These are phyloP conservation scores for Verticillium tricorpus DNA, from an alignment of 2,329 filamentous ascomycete genomes.

Conservation along the genomic window DNA sequence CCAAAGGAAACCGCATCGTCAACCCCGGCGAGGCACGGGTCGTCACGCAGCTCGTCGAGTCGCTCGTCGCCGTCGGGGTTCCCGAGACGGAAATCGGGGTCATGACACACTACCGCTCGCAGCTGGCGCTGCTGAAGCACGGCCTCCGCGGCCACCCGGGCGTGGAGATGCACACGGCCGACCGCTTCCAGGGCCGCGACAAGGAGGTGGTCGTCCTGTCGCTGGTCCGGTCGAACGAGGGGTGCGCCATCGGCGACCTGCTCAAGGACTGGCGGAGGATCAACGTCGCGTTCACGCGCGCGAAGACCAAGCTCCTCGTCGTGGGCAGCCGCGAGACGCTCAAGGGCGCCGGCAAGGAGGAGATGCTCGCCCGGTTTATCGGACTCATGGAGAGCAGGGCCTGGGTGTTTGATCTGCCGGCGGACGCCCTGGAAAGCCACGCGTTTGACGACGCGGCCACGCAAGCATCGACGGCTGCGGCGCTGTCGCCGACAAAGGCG, in stretches of 20 bases:
- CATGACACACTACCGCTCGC: slow-evolving; percentile 94
- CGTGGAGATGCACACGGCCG: slow-evolving; percentile 94
- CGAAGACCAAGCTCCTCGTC: slow-evolving; percentile 86
- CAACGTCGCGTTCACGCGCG: slow-evolving; percentile 92
- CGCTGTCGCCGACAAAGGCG: slow-evolving; percentile 5
- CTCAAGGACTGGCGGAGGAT: slow-evolving; percentile 88
- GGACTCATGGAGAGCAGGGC: slow-evolving; percentile 67
- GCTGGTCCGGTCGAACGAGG: slow-evolving; percentile 82
- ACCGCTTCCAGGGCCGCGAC: slow-evolving; percentile 94
- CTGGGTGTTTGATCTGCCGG: slow-evolving; percentile 76
- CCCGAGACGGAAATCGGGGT: slow-evolving; percentile 77
- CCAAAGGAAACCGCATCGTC: slow-evolving; percentile 79
- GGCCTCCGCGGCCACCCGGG: slow-evolving; percentile 55
- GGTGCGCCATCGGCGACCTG: slow-evolving; percentile 79
- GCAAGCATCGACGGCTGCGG: slow-evolving; percentile 32
- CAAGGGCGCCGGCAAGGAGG: slow-evolving; percentile 64
- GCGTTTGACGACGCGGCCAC: slow-evolving; percentile 56
- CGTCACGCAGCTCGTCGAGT: slow-evolving; percentile 74
- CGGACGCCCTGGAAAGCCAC: slow-evolving; percentile 62
- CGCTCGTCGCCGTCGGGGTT: slow-evolving; percentile 72
- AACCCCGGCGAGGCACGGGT: slow-evolving; percentile 80
- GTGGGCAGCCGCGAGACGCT: slow-evolving; percentile 79
- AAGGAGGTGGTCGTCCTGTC: slow-evolving; percentile 88
- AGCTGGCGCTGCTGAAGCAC: slow-evolving; percentile 78
- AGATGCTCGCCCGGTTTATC: slow-evolving; percentile 74